These are phyloP conservation scores for Aquilaria sinensis DNA, from an alignment of 345 rosid species.

Conservation along the genomic window DNA sequence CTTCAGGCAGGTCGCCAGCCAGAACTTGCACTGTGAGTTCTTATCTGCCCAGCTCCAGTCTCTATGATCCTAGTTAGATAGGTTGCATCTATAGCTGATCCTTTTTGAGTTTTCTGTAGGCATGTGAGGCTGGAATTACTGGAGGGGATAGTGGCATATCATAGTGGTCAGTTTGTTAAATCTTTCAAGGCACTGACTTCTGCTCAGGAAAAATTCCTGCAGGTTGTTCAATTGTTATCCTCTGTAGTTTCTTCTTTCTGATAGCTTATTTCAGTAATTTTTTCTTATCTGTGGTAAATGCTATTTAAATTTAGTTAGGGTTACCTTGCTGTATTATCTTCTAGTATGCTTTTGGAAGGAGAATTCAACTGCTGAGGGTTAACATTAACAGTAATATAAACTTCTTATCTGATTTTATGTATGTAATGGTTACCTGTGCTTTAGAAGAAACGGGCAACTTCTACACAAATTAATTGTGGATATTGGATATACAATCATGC, in stretches of 20 bases:
- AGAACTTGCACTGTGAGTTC: slow-evolving; percentile 74
- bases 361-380: no score
- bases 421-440: no score
- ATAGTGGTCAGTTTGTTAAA: slow-evolving; percentile 63
- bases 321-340: no score
- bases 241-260: slow-evolving; percentile 3
- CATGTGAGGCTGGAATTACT: slow-evolving; percentile 82
- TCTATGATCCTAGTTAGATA: slow-evolving; percentile 1
- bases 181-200: slow-evolving; percentile 55
- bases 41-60: neutral
- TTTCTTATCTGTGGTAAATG: neutral
- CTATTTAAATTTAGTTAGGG: no score
- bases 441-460: no score
- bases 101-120: slow-evolving; percentile 26
- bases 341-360: no score
- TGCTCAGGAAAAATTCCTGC: slow-evolving; percentile 62
- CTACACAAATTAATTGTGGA: no score
- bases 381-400: no score
- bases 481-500: no score
- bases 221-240: slow-evolving; percentile 36
- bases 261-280: slow-evolving; percentile 1
- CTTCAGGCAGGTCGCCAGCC: slow-evolving; percentile 77
- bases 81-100: slow-evolving; percentile 10
- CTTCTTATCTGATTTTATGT: no score
- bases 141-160: slow-evolving; percentile 95